Evolutionary conservation across 768 basidiomycete genomes (phyloP).

Genomic region (Panaeolus papilionaceus): DNA sequence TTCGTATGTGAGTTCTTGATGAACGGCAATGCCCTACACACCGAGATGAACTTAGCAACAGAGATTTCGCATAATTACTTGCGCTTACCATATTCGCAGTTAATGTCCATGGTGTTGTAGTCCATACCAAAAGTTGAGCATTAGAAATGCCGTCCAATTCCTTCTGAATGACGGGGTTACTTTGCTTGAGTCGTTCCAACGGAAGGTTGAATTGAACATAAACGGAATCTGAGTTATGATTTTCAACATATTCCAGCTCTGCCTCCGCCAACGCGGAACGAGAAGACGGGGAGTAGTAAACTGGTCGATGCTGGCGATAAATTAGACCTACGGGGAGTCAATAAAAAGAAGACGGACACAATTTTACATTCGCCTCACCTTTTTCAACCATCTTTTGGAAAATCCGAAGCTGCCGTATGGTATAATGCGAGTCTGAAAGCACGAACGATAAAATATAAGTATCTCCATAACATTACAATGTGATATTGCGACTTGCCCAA

Average conservation of each 20-base stretch:
- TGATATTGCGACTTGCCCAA: conserved; percentile 59
- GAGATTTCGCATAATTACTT: background rate
- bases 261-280: conserved; percentile 94
- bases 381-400: conserved; percentile 90
- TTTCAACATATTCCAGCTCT: conserved; percentile 88
- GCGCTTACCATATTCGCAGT: conserved; percentile 88
- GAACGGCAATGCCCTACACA: conserved; percentile 85
- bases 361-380: conserved; percentile 47
- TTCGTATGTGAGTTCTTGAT: conserved; percentile 73
- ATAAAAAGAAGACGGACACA: background rate
- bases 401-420: conserved; percentile 84
- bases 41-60: background rate
- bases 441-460: conserved; percentile 4
- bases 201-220: conserved; percentile 84
- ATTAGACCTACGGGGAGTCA: conserved; percentile 63
- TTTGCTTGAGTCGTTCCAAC: conserved; percentile 24
- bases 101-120: conserved; percentile 97
- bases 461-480: background rate
- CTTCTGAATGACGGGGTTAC: conserved; percentile 35
- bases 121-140: conserved; percentile 85
- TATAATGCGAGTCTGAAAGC: conserved; percentile 78
- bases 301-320: conserved; percentile 86
- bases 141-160: conserved; percentile 36
- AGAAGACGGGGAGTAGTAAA: conserved; percentile 95
- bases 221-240: conserved; percentile 87